Conservation (phyloP, 352 stramenopile genomes). For the Phytophthora crassamura region DNA sequence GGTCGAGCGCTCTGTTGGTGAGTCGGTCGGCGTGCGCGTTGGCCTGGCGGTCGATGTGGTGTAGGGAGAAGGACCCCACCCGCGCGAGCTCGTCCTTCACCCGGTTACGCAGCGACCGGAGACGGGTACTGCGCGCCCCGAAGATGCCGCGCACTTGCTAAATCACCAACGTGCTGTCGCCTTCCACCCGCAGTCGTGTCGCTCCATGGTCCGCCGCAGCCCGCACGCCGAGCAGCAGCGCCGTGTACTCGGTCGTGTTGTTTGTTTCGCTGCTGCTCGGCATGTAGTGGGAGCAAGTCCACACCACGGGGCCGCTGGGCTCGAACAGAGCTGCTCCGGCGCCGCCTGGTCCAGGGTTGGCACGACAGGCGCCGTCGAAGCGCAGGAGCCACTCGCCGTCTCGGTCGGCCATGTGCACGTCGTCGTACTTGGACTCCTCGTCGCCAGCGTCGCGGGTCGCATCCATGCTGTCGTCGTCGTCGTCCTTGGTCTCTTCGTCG, state of each 20-base stretch:
- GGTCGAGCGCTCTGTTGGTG: conserved; percentile 11
- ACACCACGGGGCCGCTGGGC: conserved; percentile 13
- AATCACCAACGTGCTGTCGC: conserved; percentile 22
- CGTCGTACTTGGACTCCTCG: too few species aligned
- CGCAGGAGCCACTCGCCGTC: conserved; percentile 11
- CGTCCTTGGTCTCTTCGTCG: neutral
- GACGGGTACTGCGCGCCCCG: neutral
- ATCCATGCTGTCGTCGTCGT: too few species aligned
- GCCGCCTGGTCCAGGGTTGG: conserved; percentile 16
- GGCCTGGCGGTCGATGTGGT: conserved; percentile 28
- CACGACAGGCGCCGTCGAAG: too few species aligned
- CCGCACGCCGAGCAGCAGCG: conserved; percentile 23
- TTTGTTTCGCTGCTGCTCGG: conserved; percentile 24
- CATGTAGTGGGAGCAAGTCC: conserved; percentile 21
- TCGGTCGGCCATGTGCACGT: neutral
- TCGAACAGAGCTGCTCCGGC: conserved; percentile 17
- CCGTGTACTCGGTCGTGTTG: conserved; percentile 38
- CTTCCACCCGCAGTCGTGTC: neutral
- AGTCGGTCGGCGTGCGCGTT: conserved; percentile 31
- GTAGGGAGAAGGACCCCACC: neutral
- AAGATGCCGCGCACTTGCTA: conserved; percentile 17
- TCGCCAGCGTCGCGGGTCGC: too few species aligned
- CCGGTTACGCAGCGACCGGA: neutral
- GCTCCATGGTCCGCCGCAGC: conserved; percentile 16
- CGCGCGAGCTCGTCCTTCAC: conserved; percentile 2